Evolutionary conservation across 2,329 filamentous ascomycete genomes (phyloP).

Genomic region (Penicillium polonicum): DNA sequence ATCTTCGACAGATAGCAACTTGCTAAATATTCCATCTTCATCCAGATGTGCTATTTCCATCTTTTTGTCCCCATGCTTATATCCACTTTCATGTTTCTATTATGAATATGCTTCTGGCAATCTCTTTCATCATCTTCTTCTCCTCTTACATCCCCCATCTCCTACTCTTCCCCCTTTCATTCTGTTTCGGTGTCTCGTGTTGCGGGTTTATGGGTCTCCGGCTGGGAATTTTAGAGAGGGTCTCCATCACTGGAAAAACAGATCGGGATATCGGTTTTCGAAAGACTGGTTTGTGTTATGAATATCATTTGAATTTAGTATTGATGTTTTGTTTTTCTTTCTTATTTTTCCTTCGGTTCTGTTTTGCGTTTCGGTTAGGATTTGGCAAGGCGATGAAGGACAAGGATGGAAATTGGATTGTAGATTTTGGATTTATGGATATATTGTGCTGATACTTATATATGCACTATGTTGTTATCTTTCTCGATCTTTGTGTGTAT

Average conservation of each 20-base stretch:
- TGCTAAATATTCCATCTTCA: neutral
- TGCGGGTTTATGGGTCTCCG: conserved; percentile 25
- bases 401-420: conserved; percentile 6
- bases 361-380: neutral
- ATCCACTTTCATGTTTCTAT: conserved; percentile 9
- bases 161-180: conserved; percentile 1
- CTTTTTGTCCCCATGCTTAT: conserved; percentile 5
- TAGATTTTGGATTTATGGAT: conserved; percentile 9
- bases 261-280: conserved; percentile 19
- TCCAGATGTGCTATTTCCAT: neutral
- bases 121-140: conserved; percentile 2
- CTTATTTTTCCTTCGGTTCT: neutral
- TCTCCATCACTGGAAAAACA: conserved; percentile 40
- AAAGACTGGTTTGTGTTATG: conserved; percentile 18
- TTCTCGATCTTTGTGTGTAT: neutral
- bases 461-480: neutral
- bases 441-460: conserved; percentile 10
- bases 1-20: neutral
- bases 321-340: conserved; percentile 3
- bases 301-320: conserved; percentile 10
- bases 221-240: conserved; percentile 32
- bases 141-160: neutral
- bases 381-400: neutral
- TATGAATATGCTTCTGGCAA: conserved; percentile 9
- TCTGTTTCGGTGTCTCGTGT: conserved; percentile 19